These are phyloP conservation scores for Polytrichum commune DNA, from an alignment of 225 moss, liverwort and hornwort species.

Conservation along the genomic window DNA sequence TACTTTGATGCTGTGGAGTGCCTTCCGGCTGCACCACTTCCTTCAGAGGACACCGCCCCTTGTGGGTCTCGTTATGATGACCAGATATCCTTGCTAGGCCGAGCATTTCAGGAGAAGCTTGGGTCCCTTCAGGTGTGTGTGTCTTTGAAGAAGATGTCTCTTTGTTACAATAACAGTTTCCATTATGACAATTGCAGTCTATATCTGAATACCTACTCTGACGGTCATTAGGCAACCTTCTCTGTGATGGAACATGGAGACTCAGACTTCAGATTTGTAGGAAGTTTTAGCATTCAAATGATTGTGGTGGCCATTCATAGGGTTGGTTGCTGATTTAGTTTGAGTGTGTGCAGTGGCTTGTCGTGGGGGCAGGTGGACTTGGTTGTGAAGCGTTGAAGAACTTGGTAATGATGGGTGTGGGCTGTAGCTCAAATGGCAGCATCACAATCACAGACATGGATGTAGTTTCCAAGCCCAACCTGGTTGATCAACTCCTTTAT, in stretches of 20 bases:
- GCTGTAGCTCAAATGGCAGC: slow-evolving; percentile 80
- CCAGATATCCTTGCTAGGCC: slow-evolving; percentile 82
- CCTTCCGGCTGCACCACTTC: slow-evolving; percentile 49
- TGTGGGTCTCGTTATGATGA: slow-evolving; percentile 86
- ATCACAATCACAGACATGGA: slow-evolving; percentile 98
- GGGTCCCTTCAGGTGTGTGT: slow-evolving; percentile 71
- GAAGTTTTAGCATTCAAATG: too few species aligned
- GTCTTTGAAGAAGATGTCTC: neutral
- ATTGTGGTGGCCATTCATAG: too few species aligned
- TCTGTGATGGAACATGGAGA: too few species aligned
- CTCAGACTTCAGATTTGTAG: too few species aligned
- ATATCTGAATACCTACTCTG: neutral
- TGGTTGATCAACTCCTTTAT: slow-evolving; percentile 85
- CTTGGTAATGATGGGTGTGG: slow-evolving; percentile 96
- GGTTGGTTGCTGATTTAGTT: neutral
- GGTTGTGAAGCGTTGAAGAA: slow-evolving; percentile 90
- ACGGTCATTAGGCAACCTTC: too few species aligned
- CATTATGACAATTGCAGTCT: neutral
- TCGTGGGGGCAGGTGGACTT: slow-evolving; percentile 93
- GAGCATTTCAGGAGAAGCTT: slow-evolving; percentile 79
- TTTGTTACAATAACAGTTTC: too few species aligned
- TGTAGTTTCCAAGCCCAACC: slow-evolving; percentile 80
- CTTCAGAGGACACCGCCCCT: slow-evolving; percentile 60
- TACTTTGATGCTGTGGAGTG: slow-evolving; percentile 93
- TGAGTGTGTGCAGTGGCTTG: slow-evolving; percentile 74